Conservation (phyloP, 345 rosid species). For the Carallia brachiata region DNA sequence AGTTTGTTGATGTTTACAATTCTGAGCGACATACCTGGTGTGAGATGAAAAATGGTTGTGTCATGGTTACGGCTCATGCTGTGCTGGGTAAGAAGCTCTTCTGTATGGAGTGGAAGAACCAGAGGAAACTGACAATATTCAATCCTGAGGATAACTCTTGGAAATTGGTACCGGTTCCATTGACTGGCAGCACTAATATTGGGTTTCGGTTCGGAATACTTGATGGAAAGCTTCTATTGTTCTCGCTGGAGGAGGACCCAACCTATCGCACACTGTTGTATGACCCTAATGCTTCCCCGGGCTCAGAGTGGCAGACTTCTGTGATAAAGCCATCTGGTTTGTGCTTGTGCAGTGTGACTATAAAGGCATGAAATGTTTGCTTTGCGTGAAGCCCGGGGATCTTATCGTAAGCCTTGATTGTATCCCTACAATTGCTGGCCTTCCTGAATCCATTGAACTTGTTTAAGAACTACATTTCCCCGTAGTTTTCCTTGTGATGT, state of each 20-base stretch:
- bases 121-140: slow-evolving; percentile 70
- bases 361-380: slow-evolving; percentile 50
- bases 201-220: slow-evolving; percentile 76
- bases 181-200: slow-evolving; percentile 61
- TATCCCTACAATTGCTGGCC: not conserved
- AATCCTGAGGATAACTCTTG: slow-evolving; percentile 61
- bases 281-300: slow-evolving; percentile 69
- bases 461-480: not conserved
- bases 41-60: slow-evolving; percentile 82
- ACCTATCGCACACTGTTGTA: slow-evolving; percentile 58
- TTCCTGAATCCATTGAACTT: not conserved
- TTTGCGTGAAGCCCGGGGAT: not conserved
- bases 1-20: slow-evolving; percentile 66
- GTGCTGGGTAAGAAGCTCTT: slow-evolving; percentile 68
- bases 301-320: slow-evolving; percentile 70
- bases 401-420: not conserved
- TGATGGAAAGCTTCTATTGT: slow-evolving; percentile 69
- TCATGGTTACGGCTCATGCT: slow-evolving; percentile 93
- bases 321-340: slow-evolving; percentile 65
- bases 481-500: not conserved
- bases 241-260: slow-evolving; percentile 51
- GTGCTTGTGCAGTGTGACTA: slow-evolving; percentile 69
- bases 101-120: slow-evolving; percentile 91
- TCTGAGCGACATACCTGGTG: slow-evolving; percentile 64
- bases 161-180: slow-evolving; percentile 74